Percentiles rank a stretch among this genome's conserved stretches.
phyloP scores from a whole-genome alignment of 768 basidiomycete genomes.

The Podaxis carcinomalis region DNA sequence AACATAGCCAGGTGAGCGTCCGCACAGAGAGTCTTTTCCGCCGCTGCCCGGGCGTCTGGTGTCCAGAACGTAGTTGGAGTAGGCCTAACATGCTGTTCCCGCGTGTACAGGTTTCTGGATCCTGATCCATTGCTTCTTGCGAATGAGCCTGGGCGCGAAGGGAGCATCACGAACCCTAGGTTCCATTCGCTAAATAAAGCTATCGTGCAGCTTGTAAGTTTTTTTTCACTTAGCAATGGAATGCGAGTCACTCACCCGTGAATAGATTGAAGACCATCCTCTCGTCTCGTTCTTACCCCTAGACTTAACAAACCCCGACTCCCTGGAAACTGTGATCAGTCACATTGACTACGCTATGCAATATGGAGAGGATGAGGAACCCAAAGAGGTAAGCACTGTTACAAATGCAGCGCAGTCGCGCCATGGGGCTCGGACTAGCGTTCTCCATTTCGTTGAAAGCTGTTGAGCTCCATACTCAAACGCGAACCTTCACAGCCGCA shows the following conservation, averaged over 20 bases:
- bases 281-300: conserved; percentile 95
- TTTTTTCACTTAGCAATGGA: background rate
- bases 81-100: background rate
- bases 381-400: conserved; percentile 66
- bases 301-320: conserved; percentile 86
- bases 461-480: conserved; percentile 2
- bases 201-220: conserved; percentile 84
- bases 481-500: conserved; percentile 53
- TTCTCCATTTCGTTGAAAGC: background rate
- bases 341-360: conserved; percentile 99
- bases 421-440: conserved; percentile 1
- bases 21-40: background rate
- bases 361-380: conserved; percentile 98
- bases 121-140: conserved; percentile 89
- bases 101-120: conserved; percentile 72
- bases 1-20: conserved; percentile 75
- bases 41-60: background rate
- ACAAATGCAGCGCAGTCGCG: background rate
- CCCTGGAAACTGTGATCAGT: conserved; percentile 84
- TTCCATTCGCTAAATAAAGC: conserved; percentile 95
- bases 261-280: conserved; percentile 96
- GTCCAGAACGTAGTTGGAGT: background rate
- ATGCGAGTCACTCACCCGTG: background rate
- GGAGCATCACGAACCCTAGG: conserved; percentile 58
- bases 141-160: conserved; percentile 55